Conservation (phyloP, 1,139 yeast species). For the Taiozyma onychis region DNA sequence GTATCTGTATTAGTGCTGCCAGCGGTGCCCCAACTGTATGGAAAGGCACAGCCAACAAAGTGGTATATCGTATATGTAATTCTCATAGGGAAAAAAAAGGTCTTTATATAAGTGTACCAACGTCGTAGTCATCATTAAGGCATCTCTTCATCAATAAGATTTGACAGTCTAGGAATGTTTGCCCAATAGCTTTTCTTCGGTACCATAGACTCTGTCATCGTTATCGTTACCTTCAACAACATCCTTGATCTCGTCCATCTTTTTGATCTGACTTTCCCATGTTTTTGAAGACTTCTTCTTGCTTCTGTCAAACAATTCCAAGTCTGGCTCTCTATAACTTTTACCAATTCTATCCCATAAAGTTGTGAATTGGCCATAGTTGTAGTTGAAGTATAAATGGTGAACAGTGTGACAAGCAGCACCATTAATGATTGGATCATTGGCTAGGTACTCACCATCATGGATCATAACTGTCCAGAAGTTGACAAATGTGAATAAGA, state of each 20-base stretch:
- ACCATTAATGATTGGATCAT: slow-evolving; percentile 92
- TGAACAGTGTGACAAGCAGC: slow-evolving; percentile 98
- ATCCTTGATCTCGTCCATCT: slow-evolving; percentile 77
- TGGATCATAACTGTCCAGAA: slow-evolving; percentile 99
- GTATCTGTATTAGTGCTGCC: not conserved
- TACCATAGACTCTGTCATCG: slow-evolving; percentile 51
- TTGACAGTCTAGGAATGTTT: not conserved
- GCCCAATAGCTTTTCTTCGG: slow-evolving; percentile 24
- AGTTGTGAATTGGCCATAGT: slow-evolving; percentile 97
- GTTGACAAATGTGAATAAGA: slow-evolving; percentile 83
- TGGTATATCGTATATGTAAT: not conserved
- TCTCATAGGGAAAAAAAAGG: not conserved
- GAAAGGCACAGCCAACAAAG: not conserved
- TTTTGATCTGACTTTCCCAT: slow-evolving; percentile 68
- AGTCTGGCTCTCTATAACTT: slow-evolving; percentile 89
- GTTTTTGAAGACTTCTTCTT: slow-evolving; percentile 51
- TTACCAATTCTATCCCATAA: slow-evolving; percentile 96
- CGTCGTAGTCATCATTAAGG: not conserved
- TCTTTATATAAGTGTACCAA: not conserved
- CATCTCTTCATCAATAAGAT: not conserved
- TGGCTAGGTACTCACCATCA: slow-evolving; percentile 92
- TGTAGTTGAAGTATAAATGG: slow-evolving; percentile 93
- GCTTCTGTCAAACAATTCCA: slow-evolving; percentile 68
- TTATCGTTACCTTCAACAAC: slow-evolving; percentile 67
- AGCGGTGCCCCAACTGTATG: not conserved